Evolutionary conservation across 345 rosid species (phyloP).

Genomic region (Erucastrum elatum): DNA sequence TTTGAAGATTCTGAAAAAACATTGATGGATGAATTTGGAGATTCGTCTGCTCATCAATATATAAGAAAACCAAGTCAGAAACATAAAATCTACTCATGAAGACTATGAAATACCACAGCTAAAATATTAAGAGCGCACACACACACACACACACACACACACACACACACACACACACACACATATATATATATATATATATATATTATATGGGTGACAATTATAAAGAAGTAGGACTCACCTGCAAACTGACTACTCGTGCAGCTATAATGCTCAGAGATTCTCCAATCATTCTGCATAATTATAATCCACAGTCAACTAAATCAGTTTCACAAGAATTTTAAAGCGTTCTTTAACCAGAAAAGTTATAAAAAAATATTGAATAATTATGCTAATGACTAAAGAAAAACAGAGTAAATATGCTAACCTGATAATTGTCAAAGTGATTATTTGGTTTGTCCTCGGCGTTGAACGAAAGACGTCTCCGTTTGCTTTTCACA

Average conservation of each 20-base stretch:
- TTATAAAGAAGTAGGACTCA: slow-evolving; percentile 36
- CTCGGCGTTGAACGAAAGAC: slow-evolving; percentile 42
- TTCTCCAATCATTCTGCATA: slow-evolving; percentile 60
- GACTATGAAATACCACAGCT: not conserved
- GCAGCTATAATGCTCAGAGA: slow-evolving; percentile 59
- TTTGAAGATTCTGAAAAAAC: slow-evolving; percentile 1
- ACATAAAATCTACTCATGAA: not conserved
- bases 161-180: no score
- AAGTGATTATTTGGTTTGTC: slow-evolving; percentile 24
- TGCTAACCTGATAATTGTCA: slow-evolving; percentile 27
- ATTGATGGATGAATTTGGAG: slow-evolving; percentile 31
- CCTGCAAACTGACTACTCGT: slow-evolving; percentile 50
- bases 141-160: no score
- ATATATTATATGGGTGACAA: not conserved
- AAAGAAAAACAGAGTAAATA: not conserved
- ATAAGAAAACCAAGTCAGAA: not conserved
- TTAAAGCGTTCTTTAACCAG: not conserved
- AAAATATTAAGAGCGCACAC: not conserved
- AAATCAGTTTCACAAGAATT: slow-evolving; percentile 4
- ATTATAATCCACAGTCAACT: slow-evolving; percentile 6
- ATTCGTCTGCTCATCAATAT: slow-evolving; percentile 24
- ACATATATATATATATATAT: not conserved
- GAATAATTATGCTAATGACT: not conserved
- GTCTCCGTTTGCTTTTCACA: slow-evolving; percentile 67
- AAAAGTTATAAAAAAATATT: not conserved